These are phyloP conservation scores for Keqinozyma sinolaborantium DNA, from an alignment of 1,139 yeast genomes.

Conservation along the genomic window DNA sequence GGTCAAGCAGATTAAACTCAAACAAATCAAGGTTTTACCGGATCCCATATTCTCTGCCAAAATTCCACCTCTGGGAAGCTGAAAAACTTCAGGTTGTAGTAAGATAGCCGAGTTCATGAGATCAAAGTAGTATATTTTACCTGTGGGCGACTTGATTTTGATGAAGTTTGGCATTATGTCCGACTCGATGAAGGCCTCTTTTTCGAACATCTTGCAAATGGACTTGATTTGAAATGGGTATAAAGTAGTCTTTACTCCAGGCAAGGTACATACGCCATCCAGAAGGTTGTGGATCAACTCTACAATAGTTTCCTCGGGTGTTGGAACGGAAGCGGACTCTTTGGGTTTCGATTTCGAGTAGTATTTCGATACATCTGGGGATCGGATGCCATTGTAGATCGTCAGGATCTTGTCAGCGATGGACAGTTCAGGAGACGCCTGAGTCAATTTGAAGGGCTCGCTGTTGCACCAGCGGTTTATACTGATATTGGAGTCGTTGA, in stretches of 20 bases:
- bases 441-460: conserved; percentile 5
- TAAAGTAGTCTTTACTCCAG: conserved; percentile 48
- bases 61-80: conserved; percentile 61
- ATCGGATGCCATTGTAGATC: conserved; percentile 35
- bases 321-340: conserved; percentile 9
- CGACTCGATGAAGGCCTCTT: conserved; percentile 36
- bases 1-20: conserved; percentile 57
- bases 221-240: conserved; percentile 60
- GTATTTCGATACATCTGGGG: conserved; percentile 31
- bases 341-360: conserved; percentile 6
- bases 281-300: conserved; percentile 13
- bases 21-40: conserved; percentile 67
- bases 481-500: conserved; percentile 19
- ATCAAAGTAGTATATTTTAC: conserved; percentile 29
- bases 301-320: conserved; percentile 16
- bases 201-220: conserved; percentile 53
- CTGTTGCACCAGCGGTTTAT: conserved; percentile 26
- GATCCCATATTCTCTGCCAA: conserved; percentile 77
- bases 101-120: conserved; percentile 21
- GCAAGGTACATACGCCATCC: conserved; percentile 19
- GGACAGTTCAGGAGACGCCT: conserved; percentile 5
- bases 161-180: conserved; percentile 44
- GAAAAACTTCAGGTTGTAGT: conserved; percentile 34
- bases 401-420: conserved; percentile 21
- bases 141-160: conserved; percentile 19